phyloP scores from a whole-genome alignment of 2,329 filamentous ascomycete genomes.

The Phyllosticta paracitricarpa region DNA sequence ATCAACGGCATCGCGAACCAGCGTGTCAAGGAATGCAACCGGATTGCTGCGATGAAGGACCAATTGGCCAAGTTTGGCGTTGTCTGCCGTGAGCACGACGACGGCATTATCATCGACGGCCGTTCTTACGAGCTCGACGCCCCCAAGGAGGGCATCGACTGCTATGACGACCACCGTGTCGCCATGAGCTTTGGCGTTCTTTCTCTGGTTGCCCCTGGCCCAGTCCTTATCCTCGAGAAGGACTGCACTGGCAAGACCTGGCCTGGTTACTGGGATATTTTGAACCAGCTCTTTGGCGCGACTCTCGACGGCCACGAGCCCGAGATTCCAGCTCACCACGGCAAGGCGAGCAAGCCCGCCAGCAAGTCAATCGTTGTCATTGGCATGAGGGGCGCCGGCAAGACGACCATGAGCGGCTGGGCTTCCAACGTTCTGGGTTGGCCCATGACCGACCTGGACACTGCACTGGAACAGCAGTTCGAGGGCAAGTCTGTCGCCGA shows the following conservation, averaged over 20 bases:
- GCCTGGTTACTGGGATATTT: conserved; percentile 96
- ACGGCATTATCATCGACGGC: conserved; percentile 74
- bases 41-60: conserved; percentile 89
- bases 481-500: conserved; percentile 71
- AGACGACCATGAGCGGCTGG: conserved; percentile 88
- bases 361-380: conserved; percentile 77
- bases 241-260: conserved; percentile 96
- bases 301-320: conserved; percentile 65
- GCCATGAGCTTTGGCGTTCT: conserved; percentile 98
- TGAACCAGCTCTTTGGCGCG: conserved; percentile 69
- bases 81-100: conserved; percentile 73
- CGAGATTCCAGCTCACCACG: conserved; percentile 26
- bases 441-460: conserved; percentile 77
- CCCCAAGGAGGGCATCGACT: conserved; percentile 61
- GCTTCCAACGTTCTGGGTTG: conserved; percentile 65
- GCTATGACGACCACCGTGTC: conserved; percentile 95
- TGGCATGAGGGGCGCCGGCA: conserved; percentile 93
- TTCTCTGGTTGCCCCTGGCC: conserved; percentile 57
- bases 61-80: conserved; percentile 93
- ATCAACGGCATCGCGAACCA: conserved; percentile 97
- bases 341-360: conserved; percentile 24
- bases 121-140: conserved; percentile 41
- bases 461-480: conserved; percentile 66
- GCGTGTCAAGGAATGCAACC: conserved; percentile 95
- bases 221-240: conserved; percentile 73